phyloP scores from a whole-genome alignment of 2,329 filamentous ascomycete species.

The Pseudogymnoascus sp. region DNA sequence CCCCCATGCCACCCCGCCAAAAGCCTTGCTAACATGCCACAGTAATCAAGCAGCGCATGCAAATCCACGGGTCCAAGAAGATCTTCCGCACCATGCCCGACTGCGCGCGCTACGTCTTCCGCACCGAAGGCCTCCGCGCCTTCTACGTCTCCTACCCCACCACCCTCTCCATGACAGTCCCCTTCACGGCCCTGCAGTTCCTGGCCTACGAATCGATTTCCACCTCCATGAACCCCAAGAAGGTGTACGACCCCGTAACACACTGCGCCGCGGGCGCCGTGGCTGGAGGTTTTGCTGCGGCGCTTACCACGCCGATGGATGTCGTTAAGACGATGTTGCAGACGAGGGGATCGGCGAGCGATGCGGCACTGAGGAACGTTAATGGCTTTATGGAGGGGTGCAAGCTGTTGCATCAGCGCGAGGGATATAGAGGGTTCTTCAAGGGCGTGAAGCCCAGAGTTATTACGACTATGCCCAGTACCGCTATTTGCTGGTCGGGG shows the following conservation, averaged over 20 bases:
- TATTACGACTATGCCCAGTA: conserved; percentile 95
- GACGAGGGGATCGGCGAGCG: conserved; percentile 75
- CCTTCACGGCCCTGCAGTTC: conserved; percentile 94
- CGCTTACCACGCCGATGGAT: conserved; percentile 89
- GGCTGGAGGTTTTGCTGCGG: conserved; percentile 87
- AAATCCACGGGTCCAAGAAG: conserved; percentile 84
- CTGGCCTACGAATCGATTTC: conserved; percentile 96
- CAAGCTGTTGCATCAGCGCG: conserved; percentile 49
- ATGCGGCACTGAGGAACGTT: conserved; percentile 52
- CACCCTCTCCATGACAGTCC: conserved; percentile 95
- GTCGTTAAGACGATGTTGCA: conserved; percentile 97
- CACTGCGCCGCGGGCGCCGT: conserved; percentile 89
- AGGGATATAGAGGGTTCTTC: conserved; percentile 82
- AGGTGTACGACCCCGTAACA: conserved; percentile 82
- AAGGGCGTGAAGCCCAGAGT: conserved; percentile 85
- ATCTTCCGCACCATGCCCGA: conserved; percentile 78
- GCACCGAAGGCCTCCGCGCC: conserved; percentile 74
- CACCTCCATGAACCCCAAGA: conserved; percentile 79
- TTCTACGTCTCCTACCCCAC: conserved; percentile 99
- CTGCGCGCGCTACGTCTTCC: conserved; percentile 82
- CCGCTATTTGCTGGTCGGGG: conserved; percentile 95
- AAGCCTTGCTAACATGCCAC: conserved; percentile 9
- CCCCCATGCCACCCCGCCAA: conserved; percentile 45
- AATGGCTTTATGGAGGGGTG: conserved; percentile 26
- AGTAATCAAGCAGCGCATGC: conserved; percentile 99